These are phyloP conservation scores for Datisca glomerata DNA, from an alignment of 306 rosid genomes.

Conservation along the genomic window DNA sequence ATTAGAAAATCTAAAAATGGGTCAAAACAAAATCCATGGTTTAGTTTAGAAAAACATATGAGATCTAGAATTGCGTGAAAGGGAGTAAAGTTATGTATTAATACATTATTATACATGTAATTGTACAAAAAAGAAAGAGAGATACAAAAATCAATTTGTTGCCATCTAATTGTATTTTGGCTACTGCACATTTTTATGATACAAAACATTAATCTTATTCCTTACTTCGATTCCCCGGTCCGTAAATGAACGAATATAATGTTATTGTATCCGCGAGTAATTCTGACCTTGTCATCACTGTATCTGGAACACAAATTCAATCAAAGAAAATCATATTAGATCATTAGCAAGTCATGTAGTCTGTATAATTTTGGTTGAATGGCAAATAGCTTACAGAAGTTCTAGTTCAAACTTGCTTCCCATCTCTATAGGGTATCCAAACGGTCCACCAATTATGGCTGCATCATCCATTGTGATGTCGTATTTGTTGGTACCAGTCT, in stretches of 20 bases:
- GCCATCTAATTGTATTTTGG: background rate
- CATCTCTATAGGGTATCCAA: conserved; percentile 66
- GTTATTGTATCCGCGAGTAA: conserved; percentile 43
- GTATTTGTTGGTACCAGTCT: conserved; percentile 33
- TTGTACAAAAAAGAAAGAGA: too few relatives aligned
- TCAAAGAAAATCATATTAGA: too few relatives aligned
- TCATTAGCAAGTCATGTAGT: too few relatives aligned
- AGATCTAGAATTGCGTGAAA: too few relatives aligned
- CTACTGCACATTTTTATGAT: background rate
- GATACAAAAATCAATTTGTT: background rate
- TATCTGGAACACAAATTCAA: conserved; percentile 54
- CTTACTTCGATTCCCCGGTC: conserved; percentile 16
- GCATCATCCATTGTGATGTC: conserved; percentile 79
- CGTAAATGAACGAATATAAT: conserved; percentile 54
- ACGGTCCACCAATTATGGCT: conserved; percentile 70
- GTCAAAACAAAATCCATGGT: too few relatives aligned
- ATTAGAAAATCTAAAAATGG: too few relatives aligned
- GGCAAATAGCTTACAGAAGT: conserved; percentile 46
- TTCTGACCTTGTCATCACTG: conserved; percentile 63
- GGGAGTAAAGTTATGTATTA: too few relatives aligned
- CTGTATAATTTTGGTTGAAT: too few relatives aligned
- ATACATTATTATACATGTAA: too few relatives aligned
- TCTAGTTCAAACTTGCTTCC: conserved; percentile 56
- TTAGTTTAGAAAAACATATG: too few relatives aligned
- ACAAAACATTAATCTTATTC: background rate